phyloP scores from a whole-genome alignment of 352 stramenopile genomes.

The Phytophthora lateralis region DNA sequence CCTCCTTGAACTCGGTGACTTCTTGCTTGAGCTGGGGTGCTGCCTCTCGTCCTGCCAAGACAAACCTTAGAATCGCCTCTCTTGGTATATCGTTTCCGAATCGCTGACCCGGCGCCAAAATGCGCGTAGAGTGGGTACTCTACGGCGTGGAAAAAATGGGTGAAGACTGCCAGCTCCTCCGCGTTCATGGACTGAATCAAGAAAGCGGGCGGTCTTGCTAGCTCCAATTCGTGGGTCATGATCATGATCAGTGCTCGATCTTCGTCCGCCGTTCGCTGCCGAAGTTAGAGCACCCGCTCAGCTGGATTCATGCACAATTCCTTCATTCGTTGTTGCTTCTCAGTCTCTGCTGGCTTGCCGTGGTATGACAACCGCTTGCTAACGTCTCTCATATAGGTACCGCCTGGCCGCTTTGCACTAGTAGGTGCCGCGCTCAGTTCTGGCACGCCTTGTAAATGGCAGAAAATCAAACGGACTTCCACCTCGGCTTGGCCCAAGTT shows the following conservation, averaged over 20 bases:
- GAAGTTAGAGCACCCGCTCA: not conserved
- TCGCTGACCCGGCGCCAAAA: not conserved
- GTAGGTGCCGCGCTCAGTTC: no score
- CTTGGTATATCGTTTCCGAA: not conserved
- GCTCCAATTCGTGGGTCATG: not conserved
- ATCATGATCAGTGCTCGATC: not conserved
- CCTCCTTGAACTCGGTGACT: not conserved
- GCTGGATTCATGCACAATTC: not conserved
- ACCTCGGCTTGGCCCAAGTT: no score
- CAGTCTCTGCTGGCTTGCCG: not conserved
- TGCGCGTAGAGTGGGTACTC: constrained; percentile 19
- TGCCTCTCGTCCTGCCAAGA: not conserved
- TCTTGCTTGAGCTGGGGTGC: not conserved
- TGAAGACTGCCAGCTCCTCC: not conserved
- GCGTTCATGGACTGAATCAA: constrained; percentile 10
- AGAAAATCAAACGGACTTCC: no score
- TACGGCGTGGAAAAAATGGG: constrained; percentile 3
- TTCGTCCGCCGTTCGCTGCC: not conserved
- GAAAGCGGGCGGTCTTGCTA: not conserved
- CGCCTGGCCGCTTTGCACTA: no score
- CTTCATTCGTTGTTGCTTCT: not conserved
- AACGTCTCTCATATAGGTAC: not conserved
- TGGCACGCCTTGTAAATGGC: not conserved
- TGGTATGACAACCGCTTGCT: not conserved
- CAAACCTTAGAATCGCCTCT: not conserved